These are phyloP conservation scores for Misopates orontium DNA, from an alignment of 257 asterid genomes.

Conservation along the genomic window DNA sequence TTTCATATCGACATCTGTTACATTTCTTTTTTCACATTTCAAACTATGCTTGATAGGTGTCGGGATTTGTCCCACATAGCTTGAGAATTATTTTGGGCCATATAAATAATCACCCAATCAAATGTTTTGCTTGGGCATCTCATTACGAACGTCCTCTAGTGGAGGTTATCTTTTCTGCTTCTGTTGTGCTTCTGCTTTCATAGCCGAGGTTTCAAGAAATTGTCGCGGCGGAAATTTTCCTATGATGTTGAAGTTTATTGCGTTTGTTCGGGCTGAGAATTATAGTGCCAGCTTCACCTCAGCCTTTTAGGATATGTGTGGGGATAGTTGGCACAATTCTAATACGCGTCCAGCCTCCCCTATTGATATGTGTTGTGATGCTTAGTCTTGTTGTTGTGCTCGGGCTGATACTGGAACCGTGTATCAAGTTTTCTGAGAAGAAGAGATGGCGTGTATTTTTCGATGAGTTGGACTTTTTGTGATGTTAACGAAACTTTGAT, in stretches of 20 bases:
- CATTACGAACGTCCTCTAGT: conserved; percentile 61
- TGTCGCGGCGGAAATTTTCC: conserved; percentile 65
- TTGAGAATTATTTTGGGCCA: too few species aligned
- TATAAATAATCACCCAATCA: too few species aligned
- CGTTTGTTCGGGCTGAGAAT: conserved; percentile 56
- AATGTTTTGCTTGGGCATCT: conserved; percentile 60
- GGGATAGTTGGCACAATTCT: conserved; percentile 53
- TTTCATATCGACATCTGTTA: too few species aligned
- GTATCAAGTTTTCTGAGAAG: conserved; percentile 48
- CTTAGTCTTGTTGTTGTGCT: conserved; percentile 50
- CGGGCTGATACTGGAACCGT: conserved; percentile 56
- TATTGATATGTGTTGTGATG: conserved; percentile 47
- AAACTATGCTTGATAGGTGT: too few species aligned
- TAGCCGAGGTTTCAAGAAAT: conserved; percentile 73
- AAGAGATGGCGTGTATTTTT: conserved; percentile 57
- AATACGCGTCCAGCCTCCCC: conserved; percentile 58
- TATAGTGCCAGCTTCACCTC: conserved; percentile 42
- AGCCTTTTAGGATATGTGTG: conserved; percentile 65
- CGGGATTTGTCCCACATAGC: too few species aligned
- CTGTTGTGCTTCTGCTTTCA: conserved; percentile 60
- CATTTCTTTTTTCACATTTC: too few species aligned
- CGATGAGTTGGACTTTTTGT: conserved; percentile 49
- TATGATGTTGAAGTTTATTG: conserved; percentile 62
- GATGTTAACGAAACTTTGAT: conserved; percentile 39
- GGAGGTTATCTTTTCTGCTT: conserved; percentile 65